Base-by-base conservation (phyloP, 768 basidiomycete species). In the Leccinum variicolor region DNA sequence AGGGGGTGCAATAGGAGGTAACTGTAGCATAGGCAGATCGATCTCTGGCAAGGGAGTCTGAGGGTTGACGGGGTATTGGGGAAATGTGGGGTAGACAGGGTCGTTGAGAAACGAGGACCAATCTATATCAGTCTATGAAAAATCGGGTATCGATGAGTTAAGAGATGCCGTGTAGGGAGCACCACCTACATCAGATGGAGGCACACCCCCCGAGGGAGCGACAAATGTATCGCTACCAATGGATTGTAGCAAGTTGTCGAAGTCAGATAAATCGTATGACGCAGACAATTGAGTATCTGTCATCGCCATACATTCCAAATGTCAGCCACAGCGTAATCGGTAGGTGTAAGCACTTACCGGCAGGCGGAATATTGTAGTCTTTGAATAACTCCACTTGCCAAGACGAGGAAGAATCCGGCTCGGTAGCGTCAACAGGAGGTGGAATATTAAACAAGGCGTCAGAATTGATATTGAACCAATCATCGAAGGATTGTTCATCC, bases 331-430 rank as follows among this genome's bases (percentile, higher is more conserved):
- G 3, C 4, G 2, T 25, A 23, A 4, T n/a, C 3, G 3, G 2
- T 46, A 25, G 28, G 41, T 9, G 29, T 7, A 53, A 23, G 45
- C n/a, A 54, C 65, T 55, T 50, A 64, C 58, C 6, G 43, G 49
- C 5, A 48, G 50, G n/a, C 3, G 59, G 61, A 8, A 70, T 60
- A 11, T 45, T 59, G 3, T 74, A 70, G 6, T 69, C 58, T 25
- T 63, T 63, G 31, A 75, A 75, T 43, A 79, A 9, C 21, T 76
- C 66, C 13, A 79, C 69, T 26, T 78, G 70, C 55, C 74, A 60
- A 0, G 60, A 61, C 1, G 62, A 11, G 0, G 67, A 64, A 17
- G 64, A 54, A 23, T 76, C 71, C 6, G 70, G 65, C 10, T 68
- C 56, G 1, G 61, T 58, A 2, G 64, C 60, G 8, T 67, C 60